A percentile compares a stretch with the other conserved stretches of the same genome.
Evolutionary conservation across 1,284 basidiomycete species (phyloP).

Genomic region (Quambalaria eucalypti): DNA sequence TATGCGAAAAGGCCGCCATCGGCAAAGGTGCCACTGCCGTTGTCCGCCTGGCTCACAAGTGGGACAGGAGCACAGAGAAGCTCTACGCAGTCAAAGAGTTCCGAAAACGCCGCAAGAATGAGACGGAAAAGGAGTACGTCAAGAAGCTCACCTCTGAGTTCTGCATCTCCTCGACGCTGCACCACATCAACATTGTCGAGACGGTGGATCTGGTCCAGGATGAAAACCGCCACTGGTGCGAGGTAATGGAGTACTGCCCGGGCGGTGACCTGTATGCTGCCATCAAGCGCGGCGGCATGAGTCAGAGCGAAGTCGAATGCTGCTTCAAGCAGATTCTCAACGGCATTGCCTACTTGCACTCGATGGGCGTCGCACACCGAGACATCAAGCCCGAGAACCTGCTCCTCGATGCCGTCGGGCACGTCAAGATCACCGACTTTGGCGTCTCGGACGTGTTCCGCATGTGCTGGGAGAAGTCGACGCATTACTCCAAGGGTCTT

Average conservation of each 20-base stretch:
- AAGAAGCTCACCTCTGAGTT: constrained; percentile 99
- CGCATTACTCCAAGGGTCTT: constrained; percentile 91
- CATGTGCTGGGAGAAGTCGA: constrained; percentile 93
- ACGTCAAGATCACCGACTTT: constrained; percentile 98
- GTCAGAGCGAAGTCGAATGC: constrained; percentile 84
- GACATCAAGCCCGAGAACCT: constrained; percentile 98
- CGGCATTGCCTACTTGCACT: constrained; percentile 81
- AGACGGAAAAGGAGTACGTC: constrained; percentile 97
- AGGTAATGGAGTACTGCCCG: constrained; percentile 95
- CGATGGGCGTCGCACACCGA: constrained; percentile 91
- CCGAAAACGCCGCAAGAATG: constrained; percentile 92
- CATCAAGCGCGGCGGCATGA: constrained; percentile 95
- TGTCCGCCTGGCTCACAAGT: constrained; percentile 92
- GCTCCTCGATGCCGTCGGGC: constrained; percentile 82
- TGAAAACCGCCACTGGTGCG: constrained; percentile 92
- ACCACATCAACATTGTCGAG: constrained; percentile 93
- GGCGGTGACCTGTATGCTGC: constrained; percentile 94
- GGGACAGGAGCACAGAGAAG: constrained; percentile 93
- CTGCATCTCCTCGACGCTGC: constrained; percentile 93
- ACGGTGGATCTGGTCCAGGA: constrained; percentile 98
- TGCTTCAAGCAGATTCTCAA: constrained; percentile 93
- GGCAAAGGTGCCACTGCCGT: constrained; percentile 96
- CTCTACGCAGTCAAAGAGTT: constrained; percentile 99
- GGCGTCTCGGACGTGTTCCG: constrained; percentile 96
- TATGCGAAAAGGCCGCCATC: constrained; percentile 92